Base-by-base conservation (phyloP, 1,139 yeast genomes). In the Sugiyamaella xylanicola region DNA sequence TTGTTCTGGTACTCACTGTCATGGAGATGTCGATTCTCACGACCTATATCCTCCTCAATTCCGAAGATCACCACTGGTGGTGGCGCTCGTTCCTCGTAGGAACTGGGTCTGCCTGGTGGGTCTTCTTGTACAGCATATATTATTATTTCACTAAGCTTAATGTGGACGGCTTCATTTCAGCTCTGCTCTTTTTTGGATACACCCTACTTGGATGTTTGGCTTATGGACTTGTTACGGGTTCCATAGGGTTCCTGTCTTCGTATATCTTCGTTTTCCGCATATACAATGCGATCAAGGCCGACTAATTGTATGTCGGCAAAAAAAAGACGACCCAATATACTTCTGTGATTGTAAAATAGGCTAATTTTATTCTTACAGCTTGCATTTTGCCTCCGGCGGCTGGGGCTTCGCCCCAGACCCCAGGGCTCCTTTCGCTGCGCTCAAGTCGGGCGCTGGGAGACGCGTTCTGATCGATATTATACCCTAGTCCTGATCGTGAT, bases 1-100 rank as follows among this genome's bases (percentile, higher is more conserved):
- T 83, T 5, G 75, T 88, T 54, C 74, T 87, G 40, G 72, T 83
- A 42, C 73, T 87, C 40, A 83, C 88, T 11, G 83, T 88, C 37
- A 75, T 82, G 48, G 96, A 89, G 68, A 81, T 87, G 55, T 81
- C 93, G n/a, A 78, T 90, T 37, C 81, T 89, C 44, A 84, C 88
- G 9, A 78, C 86, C 13, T 89, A 86, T 65, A 68, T 86, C 40
- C 80, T 85, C 46, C 76, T 90, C 65, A 77, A 81, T 46, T 77
- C 82, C 60, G 84, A 82, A 54, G 83, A 86, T 65, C 84, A 84
- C 54, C 72, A 77, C 59, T 90, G 97, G 96, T 89, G 88, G 68
- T 90, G 97, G 96, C 77, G 86, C 62, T 77, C 91, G 16, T 89
- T 88, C 69, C 71, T 83, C 59, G 83, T 84, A 40, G 91, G 96